Evolutionary conservation across 768 basidiomycete genomes (phyloP), one percentile per base, ranked within the genome.

Genomic region (Artomyces pyxidatus): DNA sequence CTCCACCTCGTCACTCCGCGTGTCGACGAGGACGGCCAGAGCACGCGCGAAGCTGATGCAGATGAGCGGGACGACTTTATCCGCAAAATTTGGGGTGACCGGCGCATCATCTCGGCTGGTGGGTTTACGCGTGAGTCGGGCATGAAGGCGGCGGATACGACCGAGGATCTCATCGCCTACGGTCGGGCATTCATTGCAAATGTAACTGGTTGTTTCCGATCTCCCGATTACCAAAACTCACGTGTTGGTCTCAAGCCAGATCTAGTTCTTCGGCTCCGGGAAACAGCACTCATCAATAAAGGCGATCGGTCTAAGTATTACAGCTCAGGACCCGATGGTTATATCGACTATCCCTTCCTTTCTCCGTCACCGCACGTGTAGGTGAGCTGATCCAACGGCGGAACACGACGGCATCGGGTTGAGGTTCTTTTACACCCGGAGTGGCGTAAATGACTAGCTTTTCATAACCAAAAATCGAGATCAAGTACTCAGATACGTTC

Each of bases 1-100:
- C 45, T 69, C 4, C 65, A 68, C 56, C 28, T 61, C 40, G 54
- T 62, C 19, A 57, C 64, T 47, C 54, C 60, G 16, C 46, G 46
- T 1, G 19, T 47, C 32, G 30, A 6, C 21, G 37, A 10, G 23
- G 46, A 47, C 37, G 32, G 17, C 17, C 14, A 12, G 32, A 37
- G 4, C 9, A 35, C 9, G n/a, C n/a, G n/a, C n/a, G n/a, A n/a
- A n/a, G 32, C 32, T 12, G 11, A 16, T 25, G 16, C 46, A 0
- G 37, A 19, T 1, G 46, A 47, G n/a, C 21, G 35, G 25, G 26
- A 47, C 37, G 46, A 37, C 3, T 39, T 38, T 19, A 12, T 47
- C 14, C 30, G 46, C 8, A 35, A 8, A 35, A 19, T 48, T 2
- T 55, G 53, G 53, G 47, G 37, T 4, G 29, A 50, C 23, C 54